These are phyloP conservation scores for Hypomontagnella submonticulosa DNA, from an alignment of 495 filamentous ascomycete genomes.

Conservation along the genomic window DNA sequence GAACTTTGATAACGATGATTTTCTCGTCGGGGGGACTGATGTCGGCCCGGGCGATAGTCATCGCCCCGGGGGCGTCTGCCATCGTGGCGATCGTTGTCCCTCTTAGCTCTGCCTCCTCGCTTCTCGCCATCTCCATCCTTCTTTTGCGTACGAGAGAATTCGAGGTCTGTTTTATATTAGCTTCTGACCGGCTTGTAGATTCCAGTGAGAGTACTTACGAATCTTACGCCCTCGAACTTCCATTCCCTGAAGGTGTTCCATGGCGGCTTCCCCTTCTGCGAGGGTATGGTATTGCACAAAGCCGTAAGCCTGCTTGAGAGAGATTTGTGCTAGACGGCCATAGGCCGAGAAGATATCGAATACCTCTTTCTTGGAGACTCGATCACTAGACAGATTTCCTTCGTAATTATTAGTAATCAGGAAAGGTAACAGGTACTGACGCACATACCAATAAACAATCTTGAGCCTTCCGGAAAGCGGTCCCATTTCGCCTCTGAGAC, in stretches of 20 bases:
- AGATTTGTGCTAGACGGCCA: constrained; percentile 91
- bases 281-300: constrained; percentile 93
- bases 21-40: constrained; percentile 60
- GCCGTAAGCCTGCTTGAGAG: constrained; percentile 95
- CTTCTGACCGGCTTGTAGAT: background rate
- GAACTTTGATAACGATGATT: constrained; percentile 53
- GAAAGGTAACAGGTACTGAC: background rate
- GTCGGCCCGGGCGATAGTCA: constrained; percentile 72
- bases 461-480: constrained; percentile 83
- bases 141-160: constrained; percentile 90
- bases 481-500: constrained; percentile 94
- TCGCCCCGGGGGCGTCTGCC: constrained; percentile 67
- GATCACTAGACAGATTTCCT: constrained; percentile 95
- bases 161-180: constrained; percentile 73
- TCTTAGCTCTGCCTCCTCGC: constrained; percentile 48
- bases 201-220: constrained; percentile 70
- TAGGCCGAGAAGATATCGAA: constrained; percentile 89
- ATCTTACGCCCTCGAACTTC: constrained; percentile 86
- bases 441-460: constrained; percentile 89
- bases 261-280: constrained; percentile 74
- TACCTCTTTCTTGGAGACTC: constrained; percentile 91
- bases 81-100: constrained; percentile 58
- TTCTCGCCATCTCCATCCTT: constrained; percentile 68
- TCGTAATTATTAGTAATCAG: constrained; percentile 25
- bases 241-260: constrained; percentile 80